Percentiles rank a stretch among this genome's conserved stretches.
Conservation (phyloP, 345 rosid genomes). For the Pistacia vera region DNA sequence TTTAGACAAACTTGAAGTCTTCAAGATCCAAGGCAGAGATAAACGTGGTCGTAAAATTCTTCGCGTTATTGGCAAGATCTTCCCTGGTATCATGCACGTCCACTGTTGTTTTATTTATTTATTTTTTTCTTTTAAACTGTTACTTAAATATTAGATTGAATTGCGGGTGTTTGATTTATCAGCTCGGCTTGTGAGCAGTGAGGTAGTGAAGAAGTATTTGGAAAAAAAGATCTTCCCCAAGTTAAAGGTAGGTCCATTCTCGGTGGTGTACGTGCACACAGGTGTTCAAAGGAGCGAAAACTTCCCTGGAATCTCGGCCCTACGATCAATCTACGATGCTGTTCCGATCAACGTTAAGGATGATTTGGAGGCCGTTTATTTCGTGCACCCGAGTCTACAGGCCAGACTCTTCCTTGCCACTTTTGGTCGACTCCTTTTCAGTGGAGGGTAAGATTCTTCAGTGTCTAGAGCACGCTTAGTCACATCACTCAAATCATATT, state of each 20-base stretch:
- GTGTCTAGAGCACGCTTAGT: neutral
- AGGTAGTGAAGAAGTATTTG: conserved; percentile 51
- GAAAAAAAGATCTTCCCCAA: conserved; percentile 43
- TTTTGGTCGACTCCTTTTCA: conserved; percentile 58
- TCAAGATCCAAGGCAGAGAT: conserved; percentile 45
- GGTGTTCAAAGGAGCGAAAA: conserved; percentile 48
- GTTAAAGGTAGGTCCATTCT: conserved; percentile 41
- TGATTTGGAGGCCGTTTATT: conserved; percentile 45
- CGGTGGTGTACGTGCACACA: conserved; percentile 58
- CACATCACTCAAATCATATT: neutral
- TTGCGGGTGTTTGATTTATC: neutral
- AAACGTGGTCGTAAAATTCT: conserved; percentile 35
- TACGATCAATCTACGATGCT: conserved; percentile 49
- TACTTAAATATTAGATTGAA: neutral
- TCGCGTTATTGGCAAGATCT: conserved; percentile 27
- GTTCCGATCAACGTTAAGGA: conserved; percentile 42
- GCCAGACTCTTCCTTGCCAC: conserved; percentile 65
- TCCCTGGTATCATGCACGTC: conserved; percentile 2
- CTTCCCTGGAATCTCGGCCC: conserved; percentile 55
- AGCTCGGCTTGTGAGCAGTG: conserved; percentile 47
- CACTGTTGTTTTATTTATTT: neutral
- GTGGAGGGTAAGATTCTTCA: conserved; percentile 46
- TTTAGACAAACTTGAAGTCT: conserved; percentile 31
- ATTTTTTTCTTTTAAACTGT: neutral
- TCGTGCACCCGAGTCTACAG: conserved; percentile 61